Evolutionary conservation across 495 filamentous ascomycete genomes (phyloP), one percentile per base, ranked within the genome.

Genomic region (Penicillium lividum): DNA sequence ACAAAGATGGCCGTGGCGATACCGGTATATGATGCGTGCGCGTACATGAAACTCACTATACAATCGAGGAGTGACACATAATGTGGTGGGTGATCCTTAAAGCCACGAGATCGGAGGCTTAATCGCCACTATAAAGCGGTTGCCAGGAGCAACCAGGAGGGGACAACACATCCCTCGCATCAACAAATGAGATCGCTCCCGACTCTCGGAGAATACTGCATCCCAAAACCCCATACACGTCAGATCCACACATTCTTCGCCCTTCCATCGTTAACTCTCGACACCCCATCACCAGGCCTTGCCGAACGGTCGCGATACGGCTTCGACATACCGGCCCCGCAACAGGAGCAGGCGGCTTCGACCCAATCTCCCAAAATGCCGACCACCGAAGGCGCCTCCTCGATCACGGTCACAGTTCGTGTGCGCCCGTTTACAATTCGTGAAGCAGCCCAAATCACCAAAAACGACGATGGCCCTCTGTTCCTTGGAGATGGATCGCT

Each of bases 401-500:
- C 84, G 34, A 91, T 97, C 68, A 86, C 84, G 38, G 77, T 75
- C 50, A 68, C 77, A 80, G 92, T 98, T 60, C 86, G 94, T 70
- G 94, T 98, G 48, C 90, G 94, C 61, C 94, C 94, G 5, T 98
- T 98, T 69, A 98, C 77, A 2, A 78, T 83, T 45, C 74, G 84
- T 62, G 85, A 88, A 71, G 85, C 85, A 50, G 85, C 85, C 29
- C 85, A 88, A 63, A 67, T 88, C 51, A 82, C 89, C 40, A 87
- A 85, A 71, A 85, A 79, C 64, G 93, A 98, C 58, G 94, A 98
- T 73, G 84, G 87, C 38, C 91, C 92, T 1, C 73, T 96, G 31
- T 98, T 99, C 72, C 85, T 99, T 28, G 94, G 94, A 46, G 94
- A 98, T 68, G 94, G 94, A 18, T 97, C 92, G 8, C 78, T 99